A percentile compares a stretch with the other conserved stretches of the same genome.
Conservation (phyloP, 352 stramenopile species). For the Pythium aquatile region DNA sequence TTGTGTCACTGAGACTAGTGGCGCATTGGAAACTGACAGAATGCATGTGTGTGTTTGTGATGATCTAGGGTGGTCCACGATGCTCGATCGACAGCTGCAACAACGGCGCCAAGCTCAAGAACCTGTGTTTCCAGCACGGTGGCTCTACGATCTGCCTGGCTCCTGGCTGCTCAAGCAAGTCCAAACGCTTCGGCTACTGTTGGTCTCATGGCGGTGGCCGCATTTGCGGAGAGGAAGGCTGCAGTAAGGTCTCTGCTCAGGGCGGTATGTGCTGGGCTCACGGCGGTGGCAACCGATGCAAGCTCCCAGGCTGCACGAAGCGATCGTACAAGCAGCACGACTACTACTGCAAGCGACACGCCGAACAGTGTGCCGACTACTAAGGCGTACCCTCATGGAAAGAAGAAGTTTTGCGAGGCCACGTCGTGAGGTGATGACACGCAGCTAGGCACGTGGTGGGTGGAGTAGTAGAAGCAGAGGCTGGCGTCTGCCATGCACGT, state of each 20-base stretch:
- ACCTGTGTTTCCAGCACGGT: conserved; percentile 28
- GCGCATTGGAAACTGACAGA: not conserved
- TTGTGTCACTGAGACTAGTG: not conserved
- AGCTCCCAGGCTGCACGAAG: conserved; percentile 27
- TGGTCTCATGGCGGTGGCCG: conserved; percentile 31
- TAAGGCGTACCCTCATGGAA: not conserved
- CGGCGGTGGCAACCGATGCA: conserved; percentile 32
- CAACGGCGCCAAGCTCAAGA: conserved; percentile 23
- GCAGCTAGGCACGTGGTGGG: not conserved
- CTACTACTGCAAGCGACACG: conserved; percentile 24
- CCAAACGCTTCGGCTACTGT: conserved; percentile 30
- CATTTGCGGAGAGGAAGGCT: conserved; percentile 20
- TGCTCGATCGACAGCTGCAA: conserved; percentile 22
- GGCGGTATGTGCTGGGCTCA: conserved; percentile 34
- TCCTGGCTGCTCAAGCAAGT: conserved; percentile 18
- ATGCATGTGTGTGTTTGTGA: not conserved
- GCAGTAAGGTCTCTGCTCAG: conserved; percentile 28
- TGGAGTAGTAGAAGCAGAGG: not conserved
- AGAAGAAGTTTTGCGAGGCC: not conserved
- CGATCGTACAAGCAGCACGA: conserved; percentile 27
- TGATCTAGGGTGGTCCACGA: conserved; percentile 18
- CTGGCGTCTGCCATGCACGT: too few species aligned
- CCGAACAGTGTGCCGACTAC: conserved; percentile 10
- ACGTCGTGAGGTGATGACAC: not conserved
- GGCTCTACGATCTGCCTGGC: conserved; percentile 26